Evolutionary conservation across 2,329 filamentous ascomycete species (phyloP), one percentile per base, ranked within the genome.

Genomic region (Aschersonia sp.): DNA sequence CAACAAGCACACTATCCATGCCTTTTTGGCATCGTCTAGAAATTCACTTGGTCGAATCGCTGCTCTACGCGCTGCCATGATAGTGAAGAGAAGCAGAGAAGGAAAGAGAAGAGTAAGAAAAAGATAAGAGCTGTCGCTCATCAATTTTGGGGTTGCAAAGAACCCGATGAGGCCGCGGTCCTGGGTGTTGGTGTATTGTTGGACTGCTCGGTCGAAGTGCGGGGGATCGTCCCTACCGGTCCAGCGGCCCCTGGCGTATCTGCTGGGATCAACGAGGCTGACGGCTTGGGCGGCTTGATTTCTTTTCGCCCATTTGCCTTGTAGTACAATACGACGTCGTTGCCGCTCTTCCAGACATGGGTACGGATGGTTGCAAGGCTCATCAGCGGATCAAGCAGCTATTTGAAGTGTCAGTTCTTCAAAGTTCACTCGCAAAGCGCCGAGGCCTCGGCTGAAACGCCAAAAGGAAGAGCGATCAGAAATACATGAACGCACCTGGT

Each of bases 271-370:
- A 51, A 46, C 5, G 50, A 51, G 14, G 46, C 30, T 9, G 50
- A n/a, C 4, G 43, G 41, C 49, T 46, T 47, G 31, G 46, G 42
- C 6, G 51, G 51, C 42, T 51, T 50, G 35, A 79, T 69, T 51
- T 76, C 71, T 65, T 87, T 90, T 58, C 79, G 80, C n/a, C 88
- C 89, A 57, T 96, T 98, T 46, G 85, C 75, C 60, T 89, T 94
- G 72, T 98, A 98, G 59, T 87, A 79, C 45, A 98, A 71, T 47
- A 94, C 68, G 53, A 98, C 85, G 65, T 98, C 92, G 57, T 85
- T 89, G n/a, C 87, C 87, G 42, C 86, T 87, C 57, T 94, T 87
- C 92, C 92, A 98, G 47, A 97, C 73, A 60, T 95, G 88, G 2
- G 88, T 83, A 33, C 90, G 82, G 42, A 98, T 80, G 0, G 89